phyloP scores from a whole-genome alignment of 2,329 filamentous ascomycete genomes.

The Tolypocladium cylindrosporum region DNA sequence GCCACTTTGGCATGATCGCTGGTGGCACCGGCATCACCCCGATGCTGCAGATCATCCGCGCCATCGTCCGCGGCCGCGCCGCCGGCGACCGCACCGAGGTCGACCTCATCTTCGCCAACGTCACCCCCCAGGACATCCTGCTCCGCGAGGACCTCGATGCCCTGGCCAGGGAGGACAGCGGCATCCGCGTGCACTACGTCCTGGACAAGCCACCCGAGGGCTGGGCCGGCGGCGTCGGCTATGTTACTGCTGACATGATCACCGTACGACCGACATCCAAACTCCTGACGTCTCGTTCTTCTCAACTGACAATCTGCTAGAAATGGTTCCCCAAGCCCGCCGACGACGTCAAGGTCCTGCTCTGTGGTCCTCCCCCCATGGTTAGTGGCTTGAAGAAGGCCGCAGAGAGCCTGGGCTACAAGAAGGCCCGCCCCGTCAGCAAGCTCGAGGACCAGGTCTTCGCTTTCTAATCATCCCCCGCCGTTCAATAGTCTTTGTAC shows the following conservation, averaged over 20 bases:
- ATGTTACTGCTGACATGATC: constrained; percentile 93
- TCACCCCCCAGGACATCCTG: constrained; percentile 84
- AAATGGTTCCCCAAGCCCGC: constrained; percentile 75
- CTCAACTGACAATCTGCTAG: constrained; percentile 25
- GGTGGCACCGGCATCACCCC: constrained; percentile 96
- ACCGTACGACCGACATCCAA: constrained; percentile 43
- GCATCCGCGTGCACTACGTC: constrained; percentile 87
- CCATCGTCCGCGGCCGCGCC: constrained; percentile 71
- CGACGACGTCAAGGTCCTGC: constrained; percentile 80
- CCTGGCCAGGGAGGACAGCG: constrained; percentile 64
- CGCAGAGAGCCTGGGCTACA: constrained; percentile 76
- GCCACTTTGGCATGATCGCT: constrained; percentile 95
- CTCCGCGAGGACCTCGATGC: constrained; percentile 84
- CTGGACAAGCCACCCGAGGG: constrained; percentile 89
- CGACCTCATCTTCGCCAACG: constrained; percentile 94
- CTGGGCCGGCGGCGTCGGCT: constrained; percentile 89
- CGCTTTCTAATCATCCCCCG: constrained; percentile 51
- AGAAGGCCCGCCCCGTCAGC: constrained; percentile 89
- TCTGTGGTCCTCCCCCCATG: constrained; percentile 96
- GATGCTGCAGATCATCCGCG: constrained; percentile 93
- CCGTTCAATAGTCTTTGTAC: neutral
- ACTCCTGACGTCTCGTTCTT: neutral
- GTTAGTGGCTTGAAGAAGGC: constrained; percentile 95
- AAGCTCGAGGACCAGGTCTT: constrained; percentile 98
- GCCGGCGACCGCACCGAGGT: constrained; percentile 79